phyloP scores from a whole-genome alignment of 805 yeast genomes.

The Ogataea henricii region DNA sequence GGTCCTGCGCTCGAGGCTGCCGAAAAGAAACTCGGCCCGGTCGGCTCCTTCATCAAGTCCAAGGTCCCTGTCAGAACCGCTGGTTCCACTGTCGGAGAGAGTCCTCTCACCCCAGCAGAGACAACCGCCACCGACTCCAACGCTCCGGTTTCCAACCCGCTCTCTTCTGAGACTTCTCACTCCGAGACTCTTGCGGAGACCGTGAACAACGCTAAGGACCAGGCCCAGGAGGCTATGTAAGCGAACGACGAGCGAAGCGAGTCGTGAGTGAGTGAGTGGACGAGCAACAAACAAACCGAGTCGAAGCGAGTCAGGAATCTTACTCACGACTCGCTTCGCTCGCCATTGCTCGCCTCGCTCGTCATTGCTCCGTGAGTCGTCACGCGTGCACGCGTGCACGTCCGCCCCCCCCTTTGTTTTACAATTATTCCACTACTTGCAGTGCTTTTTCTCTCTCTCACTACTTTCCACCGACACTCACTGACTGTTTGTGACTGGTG shows the following conservation, averaged over 20 bases:
- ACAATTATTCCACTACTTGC: too few species aligned
- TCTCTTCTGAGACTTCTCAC: conserved; percentile 3
- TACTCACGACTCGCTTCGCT: too few species aligned
- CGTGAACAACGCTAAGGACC: neutral
- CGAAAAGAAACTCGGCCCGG: conserved; percentile 65
- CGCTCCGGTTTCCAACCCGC: conserved; percentile 14
- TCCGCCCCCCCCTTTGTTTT: too few species aligned
- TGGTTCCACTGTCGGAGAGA: conserved; percentile 59
- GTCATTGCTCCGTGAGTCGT: too few species aligned
- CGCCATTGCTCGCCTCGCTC: too few species aligned
- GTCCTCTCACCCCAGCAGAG: conserved; percentile 10
- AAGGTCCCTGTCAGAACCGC: conserved; percentile 69
- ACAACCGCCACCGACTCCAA: conserved; percentile 13
- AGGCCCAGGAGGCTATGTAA: conserved; percentile 16
- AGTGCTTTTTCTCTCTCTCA: too few species aligned
- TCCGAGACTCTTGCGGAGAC: neutral
- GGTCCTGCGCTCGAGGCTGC: conserved; percentile 61
- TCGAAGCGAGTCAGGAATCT: neutral
- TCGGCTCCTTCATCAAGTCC: conserved; percentile 57
- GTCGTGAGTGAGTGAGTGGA: neutral
- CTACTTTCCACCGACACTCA: too few species aligned
- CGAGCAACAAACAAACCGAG: neutral
- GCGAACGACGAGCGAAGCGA: neutral
- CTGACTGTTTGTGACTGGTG: neutral
- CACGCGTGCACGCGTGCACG: too few species aligned